Base-by-base conservation (phyloP, 2,329 filamentous ascomycete species). In the Penicillium thymicola region DNA sequence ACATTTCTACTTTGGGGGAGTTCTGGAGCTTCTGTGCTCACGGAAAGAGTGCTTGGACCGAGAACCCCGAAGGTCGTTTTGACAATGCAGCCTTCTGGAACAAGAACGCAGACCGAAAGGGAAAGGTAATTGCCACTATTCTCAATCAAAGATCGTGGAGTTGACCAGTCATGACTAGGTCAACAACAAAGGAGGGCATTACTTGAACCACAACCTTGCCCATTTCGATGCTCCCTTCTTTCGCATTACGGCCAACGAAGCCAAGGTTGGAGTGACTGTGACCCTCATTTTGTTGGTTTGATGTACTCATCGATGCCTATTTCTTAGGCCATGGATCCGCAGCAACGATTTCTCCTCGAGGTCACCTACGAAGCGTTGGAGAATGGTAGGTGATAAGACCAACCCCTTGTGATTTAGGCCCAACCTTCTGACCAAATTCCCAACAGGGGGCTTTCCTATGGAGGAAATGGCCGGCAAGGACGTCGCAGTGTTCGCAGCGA, bases 301-400 rank as follows among this genome's bases (percentile, higher is more conserved):
- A 36, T 14, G 7, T 8, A 36, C 14, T 16, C 2, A 27, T 27
- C 9, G 13, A 36, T 36, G 16, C 5, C 6, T 8, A 1, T 14
- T 3, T 8, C 2, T 5, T 36, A 36, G 32, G 32, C 32, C n/a
- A 36, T 36, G 32, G 41, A 43, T 27, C 27, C 27, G 1, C 27
- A 27, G 27, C 27, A 27, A 27, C 8, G 27, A 27, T 27, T 27
- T 27, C 27, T 43, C 10, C 64, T 71, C 3, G 69, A 71, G 45
- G 46, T 50, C n/a, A 53, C 51, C 2, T 71, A 68, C 41, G 64
- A 76, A 58, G 72, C 75, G 0, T 60, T 84, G 0, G 76, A 78
- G 45, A 73, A 66, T 54, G 32, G 32, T 36, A 8, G 5, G 32
- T 8, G 32, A n/a, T 30, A 30, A 30, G 10, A 30, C 3, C 10